Conservation (phyloP, 495 filamentous ascomycete species). For the Massariosphaeria phaeospora region DNA sequence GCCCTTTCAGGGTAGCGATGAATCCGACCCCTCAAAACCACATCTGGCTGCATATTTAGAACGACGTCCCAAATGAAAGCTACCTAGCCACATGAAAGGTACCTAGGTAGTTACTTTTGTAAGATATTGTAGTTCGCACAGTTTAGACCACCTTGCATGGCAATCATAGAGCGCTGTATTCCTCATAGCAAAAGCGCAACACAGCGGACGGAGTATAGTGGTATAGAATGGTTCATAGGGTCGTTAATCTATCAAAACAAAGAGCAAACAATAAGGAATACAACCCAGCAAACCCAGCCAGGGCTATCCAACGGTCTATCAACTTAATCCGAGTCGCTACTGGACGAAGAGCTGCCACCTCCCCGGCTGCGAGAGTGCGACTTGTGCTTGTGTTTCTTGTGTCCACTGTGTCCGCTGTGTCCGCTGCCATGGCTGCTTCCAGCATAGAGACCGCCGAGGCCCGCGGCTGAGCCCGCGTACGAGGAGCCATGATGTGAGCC, state of each 20-base stretch:
- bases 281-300: neutral
- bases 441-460: slow-evolving; percentile 30
- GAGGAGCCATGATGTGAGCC: slow-evolving; percentile 18
- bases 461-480: slow-evolving; percentile 28
- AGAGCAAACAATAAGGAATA: too few relatives aligned
- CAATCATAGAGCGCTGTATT: neutral
- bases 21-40: neutral
- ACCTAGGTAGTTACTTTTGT: neutral
- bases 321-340: slow-evolving; percentile 32
- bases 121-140: neutral
- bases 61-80: neutral
- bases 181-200: neutral
- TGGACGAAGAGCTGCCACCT: slow-evolving; percentile 23
- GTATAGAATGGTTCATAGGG: neutral
- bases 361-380: slow-evolving; percentile 21
- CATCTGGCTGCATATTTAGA: neutral
- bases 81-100: neutral
- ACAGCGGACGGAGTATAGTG: neutral
- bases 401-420: slow-evolving; percentile 19
- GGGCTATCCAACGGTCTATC: too few relatives aligned
- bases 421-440: slow-evolving; percentile 25
- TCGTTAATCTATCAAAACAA: too few relatives aligned
- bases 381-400: neutral
- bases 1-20: neutral
- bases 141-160: neutral